Evolutionary conservation across 768 basidiomycete genomes (phyloP), one percentile per base, ranked within the genome.

Genomic region (Xerocomellus dryophilus): DNA sequence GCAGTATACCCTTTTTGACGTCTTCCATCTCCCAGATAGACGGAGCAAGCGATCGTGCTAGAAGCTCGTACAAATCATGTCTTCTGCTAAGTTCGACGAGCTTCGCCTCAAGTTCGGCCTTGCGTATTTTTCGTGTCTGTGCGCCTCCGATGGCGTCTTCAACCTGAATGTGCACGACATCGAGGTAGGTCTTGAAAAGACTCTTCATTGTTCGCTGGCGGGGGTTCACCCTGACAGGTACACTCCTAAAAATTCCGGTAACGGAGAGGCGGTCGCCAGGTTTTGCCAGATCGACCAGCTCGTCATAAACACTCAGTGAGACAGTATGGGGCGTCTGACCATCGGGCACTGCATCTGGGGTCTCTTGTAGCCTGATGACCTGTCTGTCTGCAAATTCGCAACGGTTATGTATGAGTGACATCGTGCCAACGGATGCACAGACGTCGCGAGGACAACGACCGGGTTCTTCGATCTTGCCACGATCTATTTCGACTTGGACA

Each of bases 241-340:
- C 85, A 57, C 93, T 93, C 51, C 97, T 79, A 78, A 93, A 98
- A 62, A 99, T 94, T 41, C 96, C 97, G 12, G 89, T 91, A 39
- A 98, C 85, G 48, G 88, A 73, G 31, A 99, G 77, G 11, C 97
- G 80, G 69, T 98, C 97, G 64, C 97, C 97, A 1, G 97, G 97
- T 70, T 98, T 98, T 39, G 88, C 72, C n/a, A 94, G 81, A 65
- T 98, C 97, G 35, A 98, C 96, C 4, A 99, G 83, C 67, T 99
- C 97, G 66, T 99, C 96, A 66, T 99, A 98, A n/a, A 92, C 91
- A 69, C 94, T 95, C 50, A 98, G 74, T 0, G 92, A 94, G 49
- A 99, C 95, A 1, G 96, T 98, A 61, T 98, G 95, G 0, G 97
- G 97, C 0, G 97, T 98, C 69, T 98, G 96, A 3, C 97, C 97